Evolutionary conservation across 1,139 yeast species (phyloP).

Genomic region (Hansenula sp.): DNA sequence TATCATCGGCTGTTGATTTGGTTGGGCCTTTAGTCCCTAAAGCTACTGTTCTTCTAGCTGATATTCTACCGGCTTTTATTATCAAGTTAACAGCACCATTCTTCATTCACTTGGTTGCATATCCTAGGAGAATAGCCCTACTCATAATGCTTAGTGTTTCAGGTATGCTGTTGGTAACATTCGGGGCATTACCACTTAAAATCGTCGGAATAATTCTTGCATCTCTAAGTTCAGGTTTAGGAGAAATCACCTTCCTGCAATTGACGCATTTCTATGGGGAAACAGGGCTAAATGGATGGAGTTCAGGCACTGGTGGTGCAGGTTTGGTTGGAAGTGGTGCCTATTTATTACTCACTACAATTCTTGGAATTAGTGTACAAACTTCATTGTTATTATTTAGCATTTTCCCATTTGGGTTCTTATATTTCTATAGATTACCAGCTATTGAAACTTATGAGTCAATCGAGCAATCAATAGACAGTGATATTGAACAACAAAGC

Average conservation of each 20-base stretch:
- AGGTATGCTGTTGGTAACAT: constrained; percentile 76
- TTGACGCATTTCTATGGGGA: constrained; percentile 68
- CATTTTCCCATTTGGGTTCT: constrained; percentile 42
- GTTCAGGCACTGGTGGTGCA: constrained; percentile 95
- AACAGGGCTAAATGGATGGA: constrained; percentile 75
- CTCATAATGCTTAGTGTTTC: constrained; percentile 57
- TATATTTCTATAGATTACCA: constrained; percentile 34
- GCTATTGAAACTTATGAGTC: constrained; percentile 5
- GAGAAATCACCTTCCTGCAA: constrained; percentile 85
- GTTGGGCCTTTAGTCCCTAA: constrained; percentile 85
- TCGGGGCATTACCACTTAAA: constrained; percentile 31
- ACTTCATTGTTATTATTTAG: constrained; percentile 45
- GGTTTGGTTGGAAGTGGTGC: constrained; percentile 77
- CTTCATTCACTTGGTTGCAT: constrained; percentile 64
- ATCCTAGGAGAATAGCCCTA: constrained; percentile 46
- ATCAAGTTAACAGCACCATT: constrained; percentile 77
- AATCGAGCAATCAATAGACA: constrained; percentile 1
- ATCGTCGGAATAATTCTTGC: constrained; percentile 78
- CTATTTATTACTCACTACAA: constrained; percentile 52
- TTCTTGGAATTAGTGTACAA: constrained; percentile 42
- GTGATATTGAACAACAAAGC: not conserved
- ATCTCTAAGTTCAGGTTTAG: constrained; percentile 81
- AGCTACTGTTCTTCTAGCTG: constrained; percentile 80
- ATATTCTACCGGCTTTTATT: constrained; percentile 76
- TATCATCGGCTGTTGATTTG: constrained; percentile 88